Conservation (phyloP, 345 rosid species). For the Turritis glabra region DNA sequence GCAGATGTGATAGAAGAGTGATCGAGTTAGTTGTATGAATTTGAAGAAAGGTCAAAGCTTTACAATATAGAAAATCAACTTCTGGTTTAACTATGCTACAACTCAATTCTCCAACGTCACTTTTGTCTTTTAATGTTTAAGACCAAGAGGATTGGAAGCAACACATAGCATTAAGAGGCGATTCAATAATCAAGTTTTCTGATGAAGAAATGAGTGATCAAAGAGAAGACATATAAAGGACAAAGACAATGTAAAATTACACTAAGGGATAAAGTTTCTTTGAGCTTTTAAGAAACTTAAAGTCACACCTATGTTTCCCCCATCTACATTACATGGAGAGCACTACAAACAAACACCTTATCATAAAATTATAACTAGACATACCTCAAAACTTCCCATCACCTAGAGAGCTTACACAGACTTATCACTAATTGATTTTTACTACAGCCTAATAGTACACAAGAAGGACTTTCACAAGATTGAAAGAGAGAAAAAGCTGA, state of each 20-base stretch:
- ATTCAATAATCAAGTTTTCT: neutral
- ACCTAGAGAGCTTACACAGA: neutral
- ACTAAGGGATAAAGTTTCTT: slow-evolving; percentile 7
- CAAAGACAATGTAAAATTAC: neutral
- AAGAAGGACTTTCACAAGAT: too few species aligned
- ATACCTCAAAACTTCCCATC: slow-evolving; percentile 26
- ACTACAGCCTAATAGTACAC: slow-evolving; percentile 23
- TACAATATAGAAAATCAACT: too few species aligned
- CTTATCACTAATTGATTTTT: neutral
- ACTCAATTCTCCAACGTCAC: too few species aligned
- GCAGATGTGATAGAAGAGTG: too few species aligned
- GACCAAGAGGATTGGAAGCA: too few species aligned
- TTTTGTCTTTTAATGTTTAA: too few species aligned
- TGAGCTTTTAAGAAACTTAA: slow-evolving; percentile 28
- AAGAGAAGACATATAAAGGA: neutral
- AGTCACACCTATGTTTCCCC: too few species aligned
- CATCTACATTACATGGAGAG: slow-evolving; percentile 29
- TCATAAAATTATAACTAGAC: slow-evolving; percentile 22
- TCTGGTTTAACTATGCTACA: too few species aligned
- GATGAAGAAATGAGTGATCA: neutral
- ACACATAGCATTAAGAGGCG: too few species aligned
- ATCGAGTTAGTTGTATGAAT: too few species aligned
- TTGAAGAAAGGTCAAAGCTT: too few species aligned
- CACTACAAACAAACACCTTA: slow-evolving; percentile 18
- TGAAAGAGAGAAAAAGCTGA: neutral